A percentile compares a stretch with the other conserved stretches of the same genome.
phyloP scores from a whole-genome alignment of 106 monocot genomes.

The Apostasia ramifera region DNA sequence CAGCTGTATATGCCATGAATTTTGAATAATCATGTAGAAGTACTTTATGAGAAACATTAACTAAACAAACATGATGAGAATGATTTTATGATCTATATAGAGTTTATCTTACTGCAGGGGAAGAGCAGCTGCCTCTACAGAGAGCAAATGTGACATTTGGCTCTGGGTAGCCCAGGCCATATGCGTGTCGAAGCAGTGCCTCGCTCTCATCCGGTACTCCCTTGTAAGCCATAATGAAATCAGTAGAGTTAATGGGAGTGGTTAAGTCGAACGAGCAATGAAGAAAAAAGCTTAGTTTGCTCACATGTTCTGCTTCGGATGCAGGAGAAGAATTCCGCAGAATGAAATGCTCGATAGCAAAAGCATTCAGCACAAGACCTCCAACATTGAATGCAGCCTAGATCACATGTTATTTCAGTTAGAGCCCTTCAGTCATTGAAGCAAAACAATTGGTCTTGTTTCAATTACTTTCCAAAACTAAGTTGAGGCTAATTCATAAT shows the following conservation, averaged over 20 bases:
- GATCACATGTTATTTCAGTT: conserved; percentile 4
- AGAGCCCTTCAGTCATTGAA: no score
- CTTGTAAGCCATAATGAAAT: conserved; percentile 13
- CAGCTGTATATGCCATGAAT: conserved; percentile 29
- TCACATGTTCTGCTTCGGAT: conserved; percentile 28
- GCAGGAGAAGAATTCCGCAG: conserved; percentile 37
- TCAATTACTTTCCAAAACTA: background rate
- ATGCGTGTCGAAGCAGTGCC: conserved; percentile 28
- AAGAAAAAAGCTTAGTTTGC: conserved; percentile 3
- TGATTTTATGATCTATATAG: background rate
- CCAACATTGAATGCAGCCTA: conserved; percentile 84
- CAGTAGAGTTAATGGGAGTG: background rate
- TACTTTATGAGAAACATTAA: no score
- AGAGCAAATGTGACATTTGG: conserved; percentile 88
- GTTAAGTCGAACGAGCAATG: background rate
- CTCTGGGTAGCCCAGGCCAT: conserved; percentile 75
- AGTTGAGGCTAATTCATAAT: no score
- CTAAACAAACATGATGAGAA: no score
- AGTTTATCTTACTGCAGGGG: conserved; percentile 62
- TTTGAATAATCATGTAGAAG: no score
- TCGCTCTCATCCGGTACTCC: conserved; percentile 47
- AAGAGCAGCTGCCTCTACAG: conserved; percentile 84
- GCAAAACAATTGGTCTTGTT: no score
- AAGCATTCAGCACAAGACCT: conserved; percentile 69
- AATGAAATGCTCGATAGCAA: conserved; percentile 90